Percentiles rank a stretch among this genome's conserved stretches.
Conservation (phyloP, 129 eudicot genomes). For the Tagetes erecta region DNA sequence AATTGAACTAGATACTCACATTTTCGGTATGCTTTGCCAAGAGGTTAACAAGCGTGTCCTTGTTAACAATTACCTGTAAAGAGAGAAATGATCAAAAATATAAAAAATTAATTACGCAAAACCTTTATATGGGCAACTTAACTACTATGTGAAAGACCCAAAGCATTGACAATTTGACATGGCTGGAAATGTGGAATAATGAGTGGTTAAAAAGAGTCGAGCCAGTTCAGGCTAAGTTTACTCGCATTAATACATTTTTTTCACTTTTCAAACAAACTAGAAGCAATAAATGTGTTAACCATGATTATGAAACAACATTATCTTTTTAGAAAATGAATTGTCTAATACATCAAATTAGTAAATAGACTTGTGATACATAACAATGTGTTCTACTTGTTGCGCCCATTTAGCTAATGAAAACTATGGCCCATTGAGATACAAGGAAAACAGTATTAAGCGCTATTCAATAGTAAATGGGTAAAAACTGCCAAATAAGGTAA, state of each 20-base stretch:
- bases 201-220: neutral
- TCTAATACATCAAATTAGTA: neutral
- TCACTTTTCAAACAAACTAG: neutral
- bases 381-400: neutral
- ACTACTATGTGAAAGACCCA: neutral
- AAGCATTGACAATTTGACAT: neutral
- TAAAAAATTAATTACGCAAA: neutral
- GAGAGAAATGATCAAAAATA: constrained; percentile 22
- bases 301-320: constrained; percentile 11
- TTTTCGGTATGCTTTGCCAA: constrained; percentile 82
- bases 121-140: neutral
- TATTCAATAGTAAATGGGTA: neutral
- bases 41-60: constrained; percentile 63
- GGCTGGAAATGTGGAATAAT: neutral
- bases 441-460: neutral
- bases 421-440: neutral
- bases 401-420: neutral
- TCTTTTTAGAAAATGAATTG: neutral
- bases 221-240: neutral
- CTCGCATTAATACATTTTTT: neutral
- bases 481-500: neutral
- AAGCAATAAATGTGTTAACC: neutral
- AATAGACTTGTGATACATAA: neutral
- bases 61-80: constrained; percentile 60
- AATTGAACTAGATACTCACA: constrained; percentile 49